Percentiles rank a stretch among this genome's conserved stretches.
Conservation (phyloP, 768 basidiomycete species). For the Rubroboletus pulcherrimus region DNA sequence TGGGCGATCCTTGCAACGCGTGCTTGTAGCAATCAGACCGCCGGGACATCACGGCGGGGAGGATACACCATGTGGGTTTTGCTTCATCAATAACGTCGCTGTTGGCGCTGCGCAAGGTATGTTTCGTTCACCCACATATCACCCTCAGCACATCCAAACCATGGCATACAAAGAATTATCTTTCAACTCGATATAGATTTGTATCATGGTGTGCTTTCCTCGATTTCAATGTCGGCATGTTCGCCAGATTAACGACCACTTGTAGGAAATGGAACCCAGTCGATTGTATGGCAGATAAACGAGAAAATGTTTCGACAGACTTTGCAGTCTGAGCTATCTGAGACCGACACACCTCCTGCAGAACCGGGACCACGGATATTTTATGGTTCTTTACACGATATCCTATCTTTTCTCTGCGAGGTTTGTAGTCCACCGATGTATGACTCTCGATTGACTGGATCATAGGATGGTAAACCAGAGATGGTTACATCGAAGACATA, state of each 20-base stretch:
- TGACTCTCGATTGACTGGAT: constrained; percentile 1
- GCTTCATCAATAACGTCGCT: constrained; percentile 92
- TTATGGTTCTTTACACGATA: constrained; percentile 91
- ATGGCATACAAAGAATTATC: constrained; percentile 72
- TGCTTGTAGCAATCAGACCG: constrained; percentile 84
- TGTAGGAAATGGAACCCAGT: constrained; percentile 90
- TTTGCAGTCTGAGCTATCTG: constrained; percentile 45
- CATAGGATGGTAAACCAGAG: constrained; percentile 73
- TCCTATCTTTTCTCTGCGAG: constrained; percentile 90
- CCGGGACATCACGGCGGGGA: constrained; percentile 96
- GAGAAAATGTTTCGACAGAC: constrained; percentile 74
- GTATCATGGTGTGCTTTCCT: constrained; percentile 22
- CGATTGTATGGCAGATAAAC: constrained; percentile 88
- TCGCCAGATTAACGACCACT: background rate
- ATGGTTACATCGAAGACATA: constrained; percentile 46
- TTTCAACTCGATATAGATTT: constrained; percentile 84
- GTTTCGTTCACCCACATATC: constrained; percentile 12
- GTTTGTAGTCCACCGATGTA: constrained; percentile 34
- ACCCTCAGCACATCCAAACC: constrained; percentile 70
- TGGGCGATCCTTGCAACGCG: constrained; percentile 32
- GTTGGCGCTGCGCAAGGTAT: constrained; percentile 88
- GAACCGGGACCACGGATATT: constrained; percentile 60
- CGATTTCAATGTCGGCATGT: background rate
- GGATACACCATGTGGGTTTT: constrained; percentile 87
- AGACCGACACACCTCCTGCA: constrained; percentile 20